Percentiles rank a stretch among this genome's conserved stretches.
Conservation (phyloP, 1,139 yeast species). For the Magnusiomyces sp. region DNA sequence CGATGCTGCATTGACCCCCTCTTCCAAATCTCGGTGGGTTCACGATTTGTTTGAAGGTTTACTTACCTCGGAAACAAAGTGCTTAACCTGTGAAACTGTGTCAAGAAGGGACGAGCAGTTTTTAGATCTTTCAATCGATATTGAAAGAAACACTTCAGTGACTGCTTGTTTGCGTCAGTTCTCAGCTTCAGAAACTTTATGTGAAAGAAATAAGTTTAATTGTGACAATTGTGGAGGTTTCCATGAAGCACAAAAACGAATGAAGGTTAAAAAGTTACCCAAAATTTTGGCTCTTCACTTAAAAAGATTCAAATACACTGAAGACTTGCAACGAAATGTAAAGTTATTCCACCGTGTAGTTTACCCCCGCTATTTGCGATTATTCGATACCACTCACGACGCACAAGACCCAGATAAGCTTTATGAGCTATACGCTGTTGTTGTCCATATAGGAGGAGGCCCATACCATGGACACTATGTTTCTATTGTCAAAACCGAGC, state of each 20-base stretch:
- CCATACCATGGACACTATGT: slow-evolving; percentile 98
- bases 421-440: slow-evolving; percentile 77
- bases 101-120: slow-evolving; percentile 81
- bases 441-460: slow-evolving; percentile 94
- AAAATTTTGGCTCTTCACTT: slow-evolving; percentile 72
- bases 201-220: slow-evolving; percentile 83
- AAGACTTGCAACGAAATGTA: slow-evolving; percentile 69
- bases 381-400: slow-evolving; percentile 67
- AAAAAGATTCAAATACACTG: slow-evolving; percentile 87
- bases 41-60: slow-evolving; percentile 76
- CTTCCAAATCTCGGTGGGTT: slow-evolving; percentile 42
- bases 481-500: slow-evolving; percentile 69
- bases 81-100: slow-evolving; percentile 82
- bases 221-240: slow-evolving; percentile 86
- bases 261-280: slow-evolving; percentile 72
- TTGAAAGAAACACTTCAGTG: slow-evolving; percentile 67
- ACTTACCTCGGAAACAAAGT: slow-evolving; percentile 79
- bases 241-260: slow-evolving; percentile 93
- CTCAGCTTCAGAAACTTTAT: slow-evolving; percentile 75
- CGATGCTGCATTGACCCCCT: slow-evolving; percentile 8
- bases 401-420: slow-evolving; percentile 43
- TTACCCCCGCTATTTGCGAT: slow-evolving; percentile 65
- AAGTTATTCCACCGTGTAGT: slow-evolving; percentile 79
- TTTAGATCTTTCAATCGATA: slow-evolving; percentile 77
- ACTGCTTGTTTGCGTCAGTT: slow-evolving; percentile 71